Evolutionary conservation across 352 stramenopile species (phyloP).

Genomic region (Phytopythium chamaehyphon): DNA sequence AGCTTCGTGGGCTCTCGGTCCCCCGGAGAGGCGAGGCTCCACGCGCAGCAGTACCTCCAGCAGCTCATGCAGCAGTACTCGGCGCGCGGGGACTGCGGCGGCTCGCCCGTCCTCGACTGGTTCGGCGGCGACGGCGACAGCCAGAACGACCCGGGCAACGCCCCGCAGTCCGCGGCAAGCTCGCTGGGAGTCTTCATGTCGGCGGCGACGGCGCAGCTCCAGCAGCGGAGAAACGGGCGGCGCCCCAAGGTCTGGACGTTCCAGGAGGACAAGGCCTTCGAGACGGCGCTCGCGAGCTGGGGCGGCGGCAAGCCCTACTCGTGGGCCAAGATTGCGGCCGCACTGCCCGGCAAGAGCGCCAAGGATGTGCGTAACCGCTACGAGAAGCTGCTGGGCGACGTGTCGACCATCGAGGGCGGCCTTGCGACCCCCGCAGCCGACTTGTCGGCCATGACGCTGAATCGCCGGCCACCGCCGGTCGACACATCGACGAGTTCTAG

Average conservation of each 20-base stretch:
- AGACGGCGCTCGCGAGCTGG: slow-evolving; percentile 65
- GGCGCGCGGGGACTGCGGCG: slow-evolving; percentile 1
- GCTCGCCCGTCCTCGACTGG: slow-evolving; percentile 3
- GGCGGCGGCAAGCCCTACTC: slow-evolving; percentile 55
- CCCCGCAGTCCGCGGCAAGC: neutral
- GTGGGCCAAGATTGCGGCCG: slow-evolving; percentile 73
- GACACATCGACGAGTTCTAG: slow-evolving; percentile 8
- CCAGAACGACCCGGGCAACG: slow-evolving; percentile 23
- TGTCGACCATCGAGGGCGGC: slow-evolving; percentile 56
- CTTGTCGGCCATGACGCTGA: slow-evolving; percentile 5
- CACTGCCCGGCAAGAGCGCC: slow-evolving; percentile 62
- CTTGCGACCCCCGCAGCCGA: neutral
- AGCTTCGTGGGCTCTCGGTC: slow-evolving; percentile 65
- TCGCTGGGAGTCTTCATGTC: neutral
- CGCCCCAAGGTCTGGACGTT: slow-evolving; percentile 65
- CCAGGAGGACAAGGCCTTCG: slow-evolving; percentile 80
- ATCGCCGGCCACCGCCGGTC: slow-evolving; percentile 2
- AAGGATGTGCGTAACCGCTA: slow-evolving; percentile 73
- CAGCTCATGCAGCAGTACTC: slow-evolving; percentile 55
- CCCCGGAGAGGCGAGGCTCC: slow-evolving; percentile 57
- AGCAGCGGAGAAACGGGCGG: slow-evolving; percentile 19
- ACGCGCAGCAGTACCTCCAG: slow-evolving; percentile 73
- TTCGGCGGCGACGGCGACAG: slow-evolving; percentile 11
- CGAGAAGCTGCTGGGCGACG: slow-evolving; percentile 72
- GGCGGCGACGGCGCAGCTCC: slow-evolving; percentile 9